Evolutionary conservation across 768 basidiomycete genomes (phyloP), one percentile per base, ranked within the genome.

Genomic region (Podaxis sp.): DNA sequence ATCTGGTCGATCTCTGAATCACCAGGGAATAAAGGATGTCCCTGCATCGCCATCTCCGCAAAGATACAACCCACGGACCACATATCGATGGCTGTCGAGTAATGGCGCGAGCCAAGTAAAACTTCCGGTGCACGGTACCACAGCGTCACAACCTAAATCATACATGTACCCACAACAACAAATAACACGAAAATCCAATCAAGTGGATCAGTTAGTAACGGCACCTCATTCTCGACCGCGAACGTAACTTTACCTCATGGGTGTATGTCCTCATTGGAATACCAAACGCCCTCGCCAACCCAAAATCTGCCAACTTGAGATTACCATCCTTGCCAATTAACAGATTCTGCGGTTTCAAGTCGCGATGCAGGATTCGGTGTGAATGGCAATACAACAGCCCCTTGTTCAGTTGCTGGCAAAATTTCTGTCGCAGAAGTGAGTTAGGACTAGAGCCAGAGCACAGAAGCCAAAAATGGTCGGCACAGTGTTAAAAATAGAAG

Each of bases 1-100:
- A 99, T 99, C 80, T 99, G 97, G 77, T 99, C 97, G 72, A 99
- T 99, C 78, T 99, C 97, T 26, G 97, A 99, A 77, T 99, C 97
- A 3, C 97, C 97, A 24, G 97, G 96, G 84, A 99, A 99, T 12
- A 98, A 81, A 2, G 96, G 86, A 72, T 88, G 75, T 67, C 92
- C 92, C 64, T 87, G 84, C 90, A 96, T 93, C 59, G 94, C 90
- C 96, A 99, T 98, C 79, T 99, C 97, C 7, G 96, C 96, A 71
- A 97, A 94, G 73, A 99, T 99, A 72, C 96, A 98, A 0, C 92
- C 97, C 22, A 99, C 96, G n/a, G 94, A 96, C 97, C 97, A 99
- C 94, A 99, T 97, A 78, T 99, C 97, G 70, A 99, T 92, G 2
- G 95, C 93, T 1, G 97, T 99, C 17, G 94, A 90, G 77, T 99